Conservation (phyloP, 1,284 basidiomycete species). For the Cutaneotrichosporon cutaneum region DNA sequence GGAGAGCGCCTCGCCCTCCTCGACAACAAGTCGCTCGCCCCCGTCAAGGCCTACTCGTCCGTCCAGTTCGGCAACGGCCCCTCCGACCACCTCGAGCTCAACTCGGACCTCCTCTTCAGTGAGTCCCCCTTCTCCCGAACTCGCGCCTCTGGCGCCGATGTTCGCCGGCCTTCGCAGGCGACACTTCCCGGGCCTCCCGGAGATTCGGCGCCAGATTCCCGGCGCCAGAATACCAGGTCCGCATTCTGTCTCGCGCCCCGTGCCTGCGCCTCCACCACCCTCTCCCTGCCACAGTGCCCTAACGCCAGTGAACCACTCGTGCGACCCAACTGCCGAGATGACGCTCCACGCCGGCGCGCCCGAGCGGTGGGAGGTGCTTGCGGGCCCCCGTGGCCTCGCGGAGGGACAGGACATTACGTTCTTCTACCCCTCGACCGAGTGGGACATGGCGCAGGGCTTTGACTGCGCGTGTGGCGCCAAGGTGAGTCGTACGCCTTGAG, state of each 20-base stretch:
- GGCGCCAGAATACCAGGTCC: too few relatives aligned
- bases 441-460: conserved; percentile 69
- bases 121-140: conserved; percentile 13
- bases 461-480: conserved; percentile 59
- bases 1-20: conserved; percentile 38
- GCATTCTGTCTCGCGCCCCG: background rate
- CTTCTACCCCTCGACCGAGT: conserved; percentile 70
- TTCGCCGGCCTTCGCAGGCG: too few relatives aligned
- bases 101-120: conserved; percentile 64
- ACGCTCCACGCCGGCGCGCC: conserved; percentile 57
- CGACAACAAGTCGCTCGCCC: conserved; percentile 42
- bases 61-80: conserved; percentile 54
- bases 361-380: conserved; percentile 55
- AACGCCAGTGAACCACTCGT: conserved; percentile 64
- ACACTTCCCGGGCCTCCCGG: too few relatives aligned
- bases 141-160: too few relatives aligned
- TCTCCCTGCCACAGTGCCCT: background rate
- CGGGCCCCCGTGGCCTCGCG: conserved; percentile 42
- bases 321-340: conserved; percentile 63
- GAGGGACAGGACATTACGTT: conserved; percentile 58
- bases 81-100: conserved; percentile 62
- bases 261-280: background rate
- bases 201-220: too few relatives aligned
- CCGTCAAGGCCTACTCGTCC: conserved; percentile 52
- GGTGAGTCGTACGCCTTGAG: conserved; percentile 39